These are phyloP conservation scores for Mytilinidion resinicola DNA, from an alignment of 495 filamentous ascomycete species.

Conservation along the genomic window DNA sequence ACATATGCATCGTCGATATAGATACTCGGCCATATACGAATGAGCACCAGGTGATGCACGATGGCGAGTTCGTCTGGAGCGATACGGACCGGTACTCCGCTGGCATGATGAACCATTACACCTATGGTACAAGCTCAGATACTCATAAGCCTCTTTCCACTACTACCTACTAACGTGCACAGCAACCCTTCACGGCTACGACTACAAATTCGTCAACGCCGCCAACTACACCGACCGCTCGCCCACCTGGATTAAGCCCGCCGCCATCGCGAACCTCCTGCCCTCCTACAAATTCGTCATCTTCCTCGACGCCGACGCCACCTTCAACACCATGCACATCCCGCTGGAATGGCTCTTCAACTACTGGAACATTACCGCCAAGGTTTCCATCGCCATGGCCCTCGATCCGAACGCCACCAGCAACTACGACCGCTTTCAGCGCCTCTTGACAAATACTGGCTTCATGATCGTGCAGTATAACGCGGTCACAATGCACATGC, in stretches of 20 bases:
- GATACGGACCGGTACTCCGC: not conserved
- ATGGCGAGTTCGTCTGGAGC: constrained; percentile 1
- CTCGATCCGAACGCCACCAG: constrained; percentile 1
- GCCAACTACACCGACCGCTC: constrained; percentile 30
- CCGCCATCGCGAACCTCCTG: constrained; percentile 41
- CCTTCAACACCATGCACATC: constrained; percentile 43
- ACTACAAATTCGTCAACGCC: constrained; percentile 46
- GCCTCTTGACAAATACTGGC: constrained; percentile 35
- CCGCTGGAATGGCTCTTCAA: constrained; percentile 51
- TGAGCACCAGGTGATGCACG: not conserved
- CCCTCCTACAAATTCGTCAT: constrained; percentile 44
- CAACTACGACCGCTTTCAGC: constrained; percentile 28
- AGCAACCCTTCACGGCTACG: constrained; percentile 48
- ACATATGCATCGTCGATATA: constrained; percentile 1
- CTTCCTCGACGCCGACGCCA: constrained; percentile 47
- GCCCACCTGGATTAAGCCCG: constrained; percentile 46
- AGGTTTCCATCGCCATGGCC: constrained; percentile 43
- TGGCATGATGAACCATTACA: not conserved
- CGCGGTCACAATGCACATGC: constrained; percentile 30
- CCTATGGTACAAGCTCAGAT: not conserved
- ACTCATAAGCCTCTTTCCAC: constrained; percentile 17
- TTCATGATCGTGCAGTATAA: constrained; percentile 36
- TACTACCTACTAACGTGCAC: constrained; percentile 43
- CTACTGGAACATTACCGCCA: constrained; percentile 43
- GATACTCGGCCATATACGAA: not conserved